Evolutionary conservation across 306 rosid genomes (phyloP).

Genomic region (Castanea sativa): DNA sequence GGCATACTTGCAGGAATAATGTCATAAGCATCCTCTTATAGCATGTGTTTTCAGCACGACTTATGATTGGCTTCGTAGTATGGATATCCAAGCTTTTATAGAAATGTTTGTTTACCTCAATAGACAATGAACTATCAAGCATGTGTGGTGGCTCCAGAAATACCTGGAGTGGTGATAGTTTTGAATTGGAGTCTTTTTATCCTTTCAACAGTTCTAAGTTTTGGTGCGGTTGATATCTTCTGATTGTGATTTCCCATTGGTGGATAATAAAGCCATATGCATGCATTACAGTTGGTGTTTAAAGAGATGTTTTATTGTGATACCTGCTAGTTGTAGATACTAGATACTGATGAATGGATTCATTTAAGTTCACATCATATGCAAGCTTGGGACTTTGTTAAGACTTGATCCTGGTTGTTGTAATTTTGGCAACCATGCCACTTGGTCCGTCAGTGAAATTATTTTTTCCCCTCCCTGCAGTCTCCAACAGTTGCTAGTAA

Average conservation of each 20-base stretch:
- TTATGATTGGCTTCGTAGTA: background rate
- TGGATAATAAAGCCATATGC: slow-evolving; percentile 8
- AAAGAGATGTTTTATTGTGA: background rate
- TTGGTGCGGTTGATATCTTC: slow-evolving; percentile 15
- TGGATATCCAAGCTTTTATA: slow-evolving; percentile 7
- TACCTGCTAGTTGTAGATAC: background rate
- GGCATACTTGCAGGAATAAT: background rate
- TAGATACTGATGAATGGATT: slow-evolving; percentile 3
- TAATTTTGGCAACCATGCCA: background rate
- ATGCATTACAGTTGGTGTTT: slow-evolving; percentile 19
- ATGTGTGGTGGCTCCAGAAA: slow-evolving; percentile 8
- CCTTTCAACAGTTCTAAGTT: background rate
- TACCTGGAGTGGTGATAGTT: slow-evolving; percentile 1
- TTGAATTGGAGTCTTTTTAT: background rate
- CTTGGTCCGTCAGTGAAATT: background rate
- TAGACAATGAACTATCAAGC: slow-evolving; percentile 9
- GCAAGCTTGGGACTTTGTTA: background rate
- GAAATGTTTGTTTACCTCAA: background rate
- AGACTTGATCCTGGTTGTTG: background rate
- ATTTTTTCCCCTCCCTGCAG: slow-evolving; percentile 26
- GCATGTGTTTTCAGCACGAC: background rate
- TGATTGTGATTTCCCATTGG: slow-evolving; percentile 8
- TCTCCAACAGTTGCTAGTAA: slow-evolving; percentile 37
- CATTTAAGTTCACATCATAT: slow-evolving; percentile 12
- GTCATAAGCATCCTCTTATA: background rate